A percentile compares a stretch with the other conserved stretches of the same genome.
phyloP scores from a whole-genome alignment of 352 stramenopile species.

The Phytophthora tubulina region DNA sequence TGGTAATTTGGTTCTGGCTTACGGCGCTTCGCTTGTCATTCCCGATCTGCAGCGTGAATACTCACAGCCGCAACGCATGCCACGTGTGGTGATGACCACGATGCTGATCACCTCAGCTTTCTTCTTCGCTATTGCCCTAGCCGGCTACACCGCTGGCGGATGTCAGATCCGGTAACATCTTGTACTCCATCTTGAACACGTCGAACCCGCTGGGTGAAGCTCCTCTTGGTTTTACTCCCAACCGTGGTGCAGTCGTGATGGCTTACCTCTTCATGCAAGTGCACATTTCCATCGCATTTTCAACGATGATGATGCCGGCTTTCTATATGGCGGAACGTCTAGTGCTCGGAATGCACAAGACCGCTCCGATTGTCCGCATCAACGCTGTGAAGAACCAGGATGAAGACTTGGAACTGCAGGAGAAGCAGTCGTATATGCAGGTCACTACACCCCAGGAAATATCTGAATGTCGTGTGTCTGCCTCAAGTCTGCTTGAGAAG shows the following conservation, averaged over 20 bases:
- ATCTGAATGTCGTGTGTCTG: constrained; percentile 3
- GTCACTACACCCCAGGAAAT: constrained; percentile 6
- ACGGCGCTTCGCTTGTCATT: constrained; percentile 26
- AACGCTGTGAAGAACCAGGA: constrained; percentile 30
- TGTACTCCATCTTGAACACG: constrained; percentile 30
- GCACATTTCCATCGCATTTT: constrained; percentile 57
- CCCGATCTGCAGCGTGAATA: constrained; percentile 27
- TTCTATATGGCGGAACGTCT: constrained; percentile 49
- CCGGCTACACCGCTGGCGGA: constrained; percentile 21
- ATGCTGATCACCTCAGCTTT: constrained; percentile 29
- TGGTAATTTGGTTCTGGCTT: constrained; percentile 22
- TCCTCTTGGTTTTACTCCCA: constrained; percentile 54
- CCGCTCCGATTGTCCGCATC: constrained; percentile 23
- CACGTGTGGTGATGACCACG: constrained; percentile 19
- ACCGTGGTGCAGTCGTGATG: constrained; percentile 49
- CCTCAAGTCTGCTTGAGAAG: constrained; percentile 21
- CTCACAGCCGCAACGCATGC: constrained; percentile 30
- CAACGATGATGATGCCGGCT: constrained; percentile 54
- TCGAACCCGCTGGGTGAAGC: constrained; percentile 26
- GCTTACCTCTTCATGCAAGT: constrained; percentile 59
- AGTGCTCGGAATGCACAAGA: constrained; percentile 40
- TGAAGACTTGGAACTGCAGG: constrained; percentile 26
- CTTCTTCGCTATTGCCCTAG: constrained; percentile 30
- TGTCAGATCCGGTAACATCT: constrained; percentile 30
- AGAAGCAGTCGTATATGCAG: constrained; percentile 23